Evolutionary conservation across 83 land plant genomes (phyloP).

Genomic region (Picea abies): DNA sequence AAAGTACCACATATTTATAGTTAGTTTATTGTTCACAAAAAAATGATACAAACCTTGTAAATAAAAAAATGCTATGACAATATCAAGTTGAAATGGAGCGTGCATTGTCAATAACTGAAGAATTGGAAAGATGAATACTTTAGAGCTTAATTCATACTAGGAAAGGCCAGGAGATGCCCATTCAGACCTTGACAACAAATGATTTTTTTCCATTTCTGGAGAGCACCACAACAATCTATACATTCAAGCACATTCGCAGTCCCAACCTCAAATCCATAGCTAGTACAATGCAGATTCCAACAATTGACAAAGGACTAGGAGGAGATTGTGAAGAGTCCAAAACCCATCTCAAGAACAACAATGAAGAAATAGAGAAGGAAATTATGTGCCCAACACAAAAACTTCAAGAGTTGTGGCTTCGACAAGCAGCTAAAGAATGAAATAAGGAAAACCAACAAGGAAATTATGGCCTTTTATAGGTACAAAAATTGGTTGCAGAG

Average conservation of each 20-base stretch:
- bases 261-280: background rate
- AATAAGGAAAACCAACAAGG: background rate
- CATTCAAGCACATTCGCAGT: background rate
- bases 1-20: too few species aligned
- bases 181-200: background rate
- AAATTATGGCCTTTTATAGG: background rate
- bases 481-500: background rate
- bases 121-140: too few species aligned
- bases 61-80: too few species aligned
- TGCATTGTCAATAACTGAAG: too few species aligned
- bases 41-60: too few species aligned
- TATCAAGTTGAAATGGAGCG: too few species aligned
- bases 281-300: background rate
- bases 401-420: background rate
- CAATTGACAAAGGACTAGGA: background rate
- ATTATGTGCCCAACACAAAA: background rate
- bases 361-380: slow-evolving; percentile 6
- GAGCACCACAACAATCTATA: background rate
- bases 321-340: background rate
- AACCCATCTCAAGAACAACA: background rate
- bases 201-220: background rate
- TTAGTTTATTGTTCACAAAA: too few species aligned
- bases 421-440: background rate
- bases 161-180: background rate
- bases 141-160: too few species aligned